Percentiles rank a stretch among this genome's conserved stretches.
phyloP scores from a whole-genome alignment of 495 filamentous ascomycete species.

The Penicillium diatomitis region DNA sequence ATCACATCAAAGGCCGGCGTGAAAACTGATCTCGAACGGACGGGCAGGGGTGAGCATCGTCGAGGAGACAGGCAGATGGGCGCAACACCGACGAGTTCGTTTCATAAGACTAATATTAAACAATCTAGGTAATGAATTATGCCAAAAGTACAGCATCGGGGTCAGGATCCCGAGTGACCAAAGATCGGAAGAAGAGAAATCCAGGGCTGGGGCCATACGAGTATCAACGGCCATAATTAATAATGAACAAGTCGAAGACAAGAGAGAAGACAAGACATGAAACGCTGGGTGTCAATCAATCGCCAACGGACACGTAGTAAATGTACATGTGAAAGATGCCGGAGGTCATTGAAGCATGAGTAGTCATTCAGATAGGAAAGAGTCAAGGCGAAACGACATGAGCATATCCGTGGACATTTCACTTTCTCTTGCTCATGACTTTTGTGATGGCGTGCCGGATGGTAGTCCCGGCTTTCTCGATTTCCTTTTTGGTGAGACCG shows the following conservation, averaged over 20 bases:
- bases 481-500: conserved; percentile 84
- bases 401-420: background rate
- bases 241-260: conserved; percentile 14
- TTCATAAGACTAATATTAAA: conserved; percentile 23
- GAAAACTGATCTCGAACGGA: no score
- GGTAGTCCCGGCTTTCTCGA: conserved; percentile 79
- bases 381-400: background rate
- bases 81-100: no score
- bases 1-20: no score
- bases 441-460: conserved; percentile 93
- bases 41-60: no score
- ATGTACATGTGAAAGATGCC: conserved; percentile 1
- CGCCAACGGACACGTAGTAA: background rate
- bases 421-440: conserved; percentile 53
- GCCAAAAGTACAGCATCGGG: no score
- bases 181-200: no score
- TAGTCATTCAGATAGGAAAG: conserved; percentile 8
- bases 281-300: conserved; percentile 3
- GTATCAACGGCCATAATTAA: conserved; percentile 19
- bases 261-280: background rate
- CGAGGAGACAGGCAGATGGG: no score
- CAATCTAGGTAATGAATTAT: conserved; percentile 15
- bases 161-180: no score
- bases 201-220: conserved; percentile 1
- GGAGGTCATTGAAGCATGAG: conserved; percentile 18